Conservation (phyloP, 805 yeast genomes). For the Lipomyces oligophaga region DNA sequence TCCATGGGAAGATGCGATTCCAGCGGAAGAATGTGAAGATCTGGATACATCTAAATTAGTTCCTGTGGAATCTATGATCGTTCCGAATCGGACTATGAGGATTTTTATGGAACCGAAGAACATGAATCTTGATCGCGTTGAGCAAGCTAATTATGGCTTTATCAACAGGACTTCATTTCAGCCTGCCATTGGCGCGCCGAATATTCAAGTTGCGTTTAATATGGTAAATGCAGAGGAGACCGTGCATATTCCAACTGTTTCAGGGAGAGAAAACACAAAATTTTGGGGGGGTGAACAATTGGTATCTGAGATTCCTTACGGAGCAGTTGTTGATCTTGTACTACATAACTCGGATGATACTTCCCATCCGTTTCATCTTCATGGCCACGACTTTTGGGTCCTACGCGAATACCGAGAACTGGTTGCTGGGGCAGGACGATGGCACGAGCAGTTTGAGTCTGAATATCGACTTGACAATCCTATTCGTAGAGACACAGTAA, state of each 20-base stretch:
- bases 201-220: conserved; percentile 33
- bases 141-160: conserved; percentile 33
- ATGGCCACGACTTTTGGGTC: conserved; percentile 67
- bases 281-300: conserved; percentile 57
- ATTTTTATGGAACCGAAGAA: conserved; percentile 5
- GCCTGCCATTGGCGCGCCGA: conserved; percentile 34
- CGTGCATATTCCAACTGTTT: conserved; percentile 42
- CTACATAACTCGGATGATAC: conserved; percentile 77
- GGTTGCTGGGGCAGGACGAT: conserved; percentile 11
- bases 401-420: conserved; percentile 45
- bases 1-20: conserved; percentile 12
- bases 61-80: conserved; percentile 4
- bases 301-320: conserved; percentile 53
- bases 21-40: conserved; percentile 12
- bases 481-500: conserved; percentile 74
- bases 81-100: conserved; percentile 5
- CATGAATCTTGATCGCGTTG: conserved; percentile 11
- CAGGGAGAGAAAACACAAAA: conserved; percentile 63
- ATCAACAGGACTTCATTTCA: conserved; percentile 27
- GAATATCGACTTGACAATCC: conserved; percentile 59
- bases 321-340: conserved; percentile 69
- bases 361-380: conserved; percentile 75
- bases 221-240: conserved; percentile 34
- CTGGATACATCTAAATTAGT: conserved; percentile 1
- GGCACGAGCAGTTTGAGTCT: conserved; percentile 25